Evolutionary conservation across 2,329 filamentous ascomycete genomes (phyloP), one percentile per base, ranked within the genome.

Genomic region (Pezicula rhizophila): DNA sequence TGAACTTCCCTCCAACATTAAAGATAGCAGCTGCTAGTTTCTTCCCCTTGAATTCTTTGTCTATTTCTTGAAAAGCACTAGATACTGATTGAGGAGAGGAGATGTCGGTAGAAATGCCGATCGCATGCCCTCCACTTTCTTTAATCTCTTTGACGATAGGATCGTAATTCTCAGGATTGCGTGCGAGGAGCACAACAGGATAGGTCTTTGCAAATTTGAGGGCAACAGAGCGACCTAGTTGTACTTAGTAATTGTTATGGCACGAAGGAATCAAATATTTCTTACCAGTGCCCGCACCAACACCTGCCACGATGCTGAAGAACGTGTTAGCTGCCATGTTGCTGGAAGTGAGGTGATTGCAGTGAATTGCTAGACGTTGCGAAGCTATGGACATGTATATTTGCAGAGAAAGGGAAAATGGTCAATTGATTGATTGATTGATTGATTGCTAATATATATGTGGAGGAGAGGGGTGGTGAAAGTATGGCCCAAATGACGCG

Each of bases 101-200:
- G 1, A 84, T 75, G 59, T 89, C 85, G 1, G 86, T 77, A 5
- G 77, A 75, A 58, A 92, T 79, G 12, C 87, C 86, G 11, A 89
- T 68, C 1, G 87, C 88, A 42, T 78, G 75, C 2, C 88, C 87
- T 10, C 87, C 87, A 0, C 69, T 65, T 5, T 69, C 64, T 49
- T 82, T 82, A 68, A 93, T 89, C 57, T 89, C 85, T 2, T 76
- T 64, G 6, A 87, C 82, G 2, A 89, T 74, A n/a, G 73, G 68
- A 48, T 79, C 73, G 67, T 82, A 89, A 65, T 76, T 87, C 38
- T 79, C 75, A 0, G 82, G 74, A 14, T 72, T 80, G 44, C 87
- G 83, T 11, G 87, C 81, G n/a, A 92, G 77, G 1, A 92, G 73
- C 2, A 87, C 84, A 1, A 92, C 84, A 0, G 85, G 80, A 61